Percentiles rank a stretch among this genome's conserved stretches.
Conservation (phyloP, 768 basidiomycete species). For the Chalciporus sphaerocephalus region DNA sequence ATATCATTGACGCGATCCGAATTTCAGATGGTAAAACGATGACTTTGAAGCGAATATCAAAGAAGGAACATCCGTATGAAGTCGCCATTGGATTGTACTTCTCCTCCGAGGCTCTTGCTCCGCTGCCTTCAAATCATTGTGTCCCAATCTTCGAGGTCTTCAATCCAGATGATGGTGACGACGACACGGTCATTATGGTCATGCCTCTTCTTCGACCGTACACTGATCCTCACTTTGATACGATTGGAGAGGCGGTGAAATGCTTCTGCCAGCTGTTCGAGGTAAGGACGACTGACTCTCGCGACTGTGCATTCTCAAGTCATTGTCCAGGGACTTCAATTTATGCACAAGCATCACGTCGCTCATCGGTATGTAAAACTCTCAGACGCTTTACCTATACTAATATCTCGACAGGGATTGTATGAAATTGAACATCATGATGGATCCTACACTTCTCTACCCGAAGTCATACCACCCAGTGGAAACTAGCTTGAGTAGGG, state of each 20-base stretch:
- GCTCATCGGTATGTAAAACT: slow-evolving; percentile 5
- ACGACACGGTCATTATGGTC: slow-evolving; percentile 18
- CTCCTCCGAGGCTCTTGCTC: not conserved
- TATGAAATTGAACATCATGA: slow-evolving; percentile 28
- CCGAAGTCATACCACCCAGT: slow-evolving; percentile 25
- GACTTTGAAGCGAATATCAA: slow-evolving; percentile 25
- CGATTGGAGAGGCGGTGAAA: slow-evolving; percentile 28
- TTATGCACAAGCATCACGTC: slow-evolving; percentile 19
- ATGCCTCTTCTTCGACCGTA: slow-evolving; percentile 34
- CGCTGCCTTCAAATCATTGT: slow-evolving; percentile 26
- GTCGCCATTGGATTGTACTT: slow-evolving; percentile 24
- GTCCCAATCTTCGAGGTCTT: slow-evolving; percentile 27
- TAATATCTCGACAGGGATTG: slow-evolving; percentile 20
- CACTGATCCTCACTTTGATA: slow-evolving; percentile 25
- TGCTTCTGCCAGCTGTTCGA: slow-evolving; percentile 30
- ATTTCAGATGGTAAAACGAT: slow-evolving; percentile 25
- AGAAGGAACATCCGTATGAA: slow-evolving; percentile 19
- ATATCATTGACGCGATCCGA: slow-evolving; percentile 27
- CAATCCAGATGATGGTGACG: not conserved
- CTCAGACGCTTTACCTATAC: not conserved
- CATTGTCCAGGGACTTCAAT: slow-evolving; percentile 17
- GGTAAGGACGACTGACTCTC: slow-evolving; percentile 5
- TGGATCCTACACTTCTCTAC: slow-evolving; percentile 23
- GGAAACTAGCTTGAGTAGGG: slow-evolving; percentile 4
- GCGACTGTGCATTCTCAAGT: no score